Conservation (phyloP, 139 green algal genomes). For the Closterium sp. region DNA sequence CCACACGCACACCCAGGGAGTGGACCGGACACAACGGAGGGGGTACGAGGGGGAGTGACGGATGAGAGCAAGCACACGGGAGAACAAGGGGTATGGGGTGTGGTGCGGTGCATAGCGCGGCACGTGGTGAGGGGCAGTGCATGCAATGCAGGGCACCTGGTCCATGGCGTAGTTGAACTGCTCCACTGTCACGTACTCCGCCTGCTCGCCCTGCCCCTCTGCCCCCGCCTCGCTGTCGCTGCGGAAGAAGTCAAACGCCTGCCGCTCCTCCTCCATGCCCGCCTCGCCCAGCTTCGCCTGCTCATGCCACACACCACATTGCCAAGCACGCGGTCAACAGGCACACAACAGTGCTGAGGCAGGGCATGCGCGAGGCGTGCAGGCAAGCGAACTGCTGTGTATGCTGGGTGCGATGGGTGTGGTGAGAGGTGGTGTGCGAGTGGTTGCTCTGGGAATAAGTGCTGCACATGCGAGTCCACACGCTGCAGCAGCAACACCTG, state of each 20-base stretch:
- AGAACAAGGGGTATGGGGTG: too few relatives aligned
- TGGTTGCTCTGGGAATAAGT: too few relatives aligned
- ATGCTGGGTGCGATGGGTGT: too few relatives aligned
- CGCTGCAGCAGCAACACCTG: too few relatives aligned
- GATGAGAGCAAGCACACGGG: too few relatives aligned
- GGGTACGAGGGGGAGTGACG: neutral
- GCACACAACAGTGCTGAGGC: too few relatives aligned
- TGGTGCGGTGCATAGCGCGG: too few relatives aligned
- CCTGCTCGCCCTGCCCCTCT: neutral
- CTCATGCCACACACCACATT: neutral
- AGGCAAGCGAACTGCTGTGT: too few relatives aligned
- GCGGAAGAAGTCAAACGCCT: slow-evolving; percentile 34
- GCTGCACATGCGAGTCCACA: too few relatives aligned
- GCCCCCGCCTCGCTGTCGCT: neutral
- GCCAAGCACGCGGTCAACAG: too few relatives aligned
- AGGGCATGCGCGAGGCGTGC: too few relatives aligned
- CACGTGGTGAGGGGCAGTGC: neutral
- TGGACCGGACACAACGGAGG: neutral
- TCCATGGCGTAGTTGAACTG: slow-evolving; percentile 28
- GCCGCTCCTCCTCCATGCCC: slow-evolving; percentile 19
- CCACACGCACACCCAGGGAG: neutral
- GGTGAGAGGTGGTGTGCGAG: too few relatives aligned
- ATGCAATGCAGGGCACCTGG: slow-evolving; percentile 1
- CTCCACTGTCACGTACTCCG: slow-evolving; percentile 6
- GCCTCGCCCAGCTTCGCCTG: slow-evolving; percentile 28